Base-by-base conservation (phyloP, 2,329 filamentous ascomycete species). In the Epichloe amarillans region DNA sequence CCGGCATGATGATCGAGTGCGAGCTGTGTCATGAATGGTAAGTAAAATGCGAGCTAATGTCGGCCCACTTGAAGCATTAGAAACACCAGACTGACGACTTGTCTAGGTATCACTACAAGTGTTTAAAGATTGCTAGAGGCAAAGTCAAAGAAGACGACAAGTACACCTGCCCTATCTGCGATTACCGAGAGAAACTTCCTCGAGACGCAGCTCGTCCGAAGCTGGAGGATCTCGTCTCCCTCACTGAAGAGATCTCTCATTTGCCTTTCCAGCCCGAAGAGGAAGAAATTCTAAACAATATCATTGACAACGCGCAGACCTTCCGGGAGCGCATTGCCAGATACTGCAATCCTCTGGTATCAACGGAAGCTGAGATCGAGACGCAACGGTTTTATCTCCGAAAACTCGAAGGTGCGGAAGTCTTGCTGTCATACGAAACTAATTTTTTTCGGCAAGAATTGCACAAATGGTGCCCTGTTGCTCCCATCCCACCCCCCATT, bases 1-100 rank as follows among this genome's bases (percentile, higher is more conserved):
- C 91, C 38, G 93, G 93, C 48, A 94, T 97, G 85, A 98, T 98
- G 93, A 97, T 98, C 60, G 93, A 98, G 68, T 98, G 93, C 65
- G 93, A 97, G 65, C 75, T 96, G 39, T 98, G 93, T 67, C 91
- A 96, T 62, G 93, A 98, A 71, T 98, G 93, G 93, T 90, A 66
- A 72, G 82, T 72, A 3, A 6, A 33, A 43, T 21, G 11, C 15
- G 55, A 60, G 56, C 61, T 40, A 19, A 38, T 30, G 26, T 30
- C 26, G 3, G 10, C 3, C 14, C 35, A 38, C 14, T 17, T 38
- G 15, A 15, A 17, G 19, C 11, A 38, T 17, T 46, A 15, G 14
- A 46, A 7, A 12, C 12, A 6, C 14, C 19, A 38, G 26, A 26
- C 14, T 46, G 35, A 46, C 45, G 4, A 33, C 7, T 39, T 7